Percentiles rank a stretch among this genome's conserved stretches.
phyloP scores from a whole-genome alignment of 179 eudicot genomes.

The Patellifolia procumbens region DNA sequence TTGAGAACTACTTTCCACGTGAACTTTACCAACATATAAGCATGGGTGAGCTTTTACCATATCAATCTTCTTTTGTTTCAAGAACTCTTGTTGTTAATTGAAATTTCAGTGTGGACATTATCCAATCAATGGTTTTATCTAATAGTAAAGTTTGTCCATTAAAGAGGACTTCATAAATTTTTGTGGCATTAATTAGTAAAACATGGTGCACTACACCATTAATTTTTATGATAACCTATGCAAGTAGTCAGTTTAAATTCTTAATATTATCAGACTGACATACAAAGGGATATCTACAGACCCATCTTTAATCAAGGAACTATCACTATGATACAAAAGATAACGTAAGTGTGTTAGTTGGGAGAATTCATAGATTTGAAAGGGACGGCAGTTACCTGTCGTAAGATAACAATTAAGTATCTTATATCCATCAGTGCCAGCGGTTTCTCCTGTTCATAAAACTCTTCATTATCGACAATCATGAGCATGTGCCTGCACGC shows the following conservation, averaged over 20 bases:
- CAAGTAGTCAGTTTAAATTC: background rate
- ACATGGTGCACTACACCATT: background rate
- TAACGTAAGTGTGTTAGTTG: background rate
- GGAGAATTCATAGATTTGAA: background rate
- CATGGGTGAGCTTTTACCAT: background rate
- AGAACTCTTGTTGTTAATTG: background rate
- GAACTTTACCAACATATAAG: background rate
- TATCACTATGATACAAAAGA: background rate
- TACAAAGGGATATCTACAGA: background rate
- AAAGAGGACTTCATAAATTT: background rate
- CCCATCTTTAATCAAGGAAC: background rate
- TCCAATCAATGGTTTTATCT: background rate
- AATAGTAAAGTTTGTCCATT: slow-evolving; percentile 7
- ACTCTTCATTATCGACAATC: slow-evolving; percentile 98
- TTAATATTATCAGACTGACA: background rate
- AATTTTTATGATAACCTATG: background rate
- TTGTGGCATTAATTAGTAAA: background rate
- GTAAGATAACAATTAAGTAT: slow-evolving; percentile 73
- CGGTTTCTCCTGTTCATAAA: slow-evolving; percentile 94
- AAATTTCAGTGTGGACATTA: background rate
- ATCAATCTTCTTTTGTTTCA: background rate
- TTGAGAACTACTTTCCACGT: background rate
- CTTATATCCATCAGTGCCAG: slow-evolving; percentile 79
- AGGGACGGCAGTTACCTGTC: slow-evolving; percentile 55
- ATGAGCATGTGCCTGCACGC: slow-evolving; percentile 91